Base-by-base conservation (phyloP, 495 filamentous ascomycete species). In the Clavariopsis aquatica region DNA sequence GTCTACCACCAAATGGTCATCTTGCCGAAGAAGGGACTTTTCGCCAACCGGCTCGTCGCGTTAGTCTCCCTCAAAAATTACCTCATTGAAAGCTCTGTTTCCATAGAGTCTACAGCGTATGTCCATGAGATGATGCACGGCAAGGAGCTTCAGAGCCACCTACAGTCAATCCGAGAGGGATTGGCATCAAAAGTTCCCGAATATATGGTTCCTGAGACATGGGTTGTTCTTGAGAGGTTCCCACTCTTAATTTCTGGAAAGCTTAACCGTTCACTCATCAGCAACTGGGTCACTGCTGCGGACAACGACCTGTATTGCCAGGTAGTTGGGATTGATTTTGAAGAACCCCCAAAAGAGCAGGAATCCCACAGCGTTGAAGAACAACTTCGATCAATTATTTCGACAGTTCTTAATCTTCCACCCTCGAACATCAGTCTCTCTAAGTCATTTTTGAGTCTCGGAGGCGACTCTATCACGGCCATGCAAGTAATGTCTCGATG, bases 401-500 rank as follows among this genome's bases (percentile, higher is more conserved):
- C 52, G 13, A 56, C 52, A 10, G 65, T 63, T 46, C 60, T 64
- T 26, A 68, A 67, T 22, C 17, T 67, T 1, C 51, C 64, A 1
- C 23, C 46, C 1, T 26, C 38, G 12, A 49, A 61, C 12, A 46
- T 57, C 22, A 51, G 52, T 22, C 57, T 49, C 1, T 43, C 55
- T 12, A 57, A 60, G n/a, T 55, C 68, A 13, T 70, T 70, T 45
- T 54, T 70, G 4, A 63, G 64, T 36, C 54, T 61, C 15, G 57
- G 57, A n/a, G 64, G 64, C 17, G 64, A 67, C 34, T 62, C 57
- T 2, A 62, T 67, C 55, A 64, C 68, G 12, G 68, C 68, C 1
- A 67, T 70, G 63, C 64, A 66, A 45, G 63, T 66, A 1, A 67
- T 67, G 64, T 34, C 64, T 29, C 52, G 61, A 38, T 70, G 68